These are phyloP conservation scores for Citrus trifoliata DNA, from an alignment of 345 rosid species.

Conservation along the genomic window DNA sequence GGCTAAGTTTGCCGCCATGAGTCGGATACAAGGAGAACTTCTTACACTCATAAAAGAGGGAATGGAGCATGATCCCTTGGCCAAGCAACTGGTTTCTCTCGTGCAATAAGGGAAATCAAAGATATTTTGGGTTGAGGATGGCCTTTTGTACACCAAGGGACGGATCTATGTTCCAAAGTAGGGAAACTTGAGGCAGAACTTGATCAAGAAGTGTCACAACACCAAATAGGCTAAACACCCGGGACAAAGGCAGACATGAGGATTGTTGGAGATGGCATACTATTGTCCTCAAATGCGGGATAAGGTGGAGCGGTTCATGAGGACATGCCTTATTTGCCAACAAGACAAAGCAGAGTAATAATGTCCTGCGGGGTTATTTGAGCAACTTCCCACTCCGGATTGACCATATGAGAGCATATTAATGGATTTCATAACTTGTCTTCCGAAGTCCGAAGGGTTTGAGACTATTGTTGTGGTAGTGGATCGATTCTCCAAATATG, in stretches of 20 bases:
- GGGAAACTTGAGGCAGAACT: not conserved
- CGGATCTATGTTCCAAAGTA: too few species aligned
- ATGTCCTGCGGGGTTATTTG: fast-evolving
- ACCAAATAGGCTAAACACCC: not conserved
- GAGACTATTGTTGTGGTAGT: not conserved
- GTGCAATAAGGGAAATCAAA: too few species aligned
- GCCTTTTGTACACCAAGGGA: too few species aligned
- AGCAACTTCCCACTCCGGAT: not conserved
- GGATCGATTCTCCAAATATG: not conserved
- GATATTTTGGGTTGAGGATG: too few species aligned
- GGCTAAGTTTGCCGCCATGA: not conserved
- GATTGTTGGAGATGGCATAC: too few species aligned
- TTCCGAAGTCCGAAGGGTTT: not conserved
- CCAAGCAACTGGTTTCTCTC: fast-evolving
- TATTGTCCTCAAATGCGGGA: not conserved
- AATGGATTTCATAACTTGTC: not conserved
- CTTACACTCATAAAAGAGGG: fast-evolving
- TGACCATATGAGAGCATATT: not conserved
- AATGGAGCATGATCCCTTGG: not conserved
- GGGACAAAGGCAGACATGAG: fast-evolving
- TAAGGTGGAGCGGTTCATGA: not conserved
- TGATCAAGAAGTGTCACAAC: not conserved
- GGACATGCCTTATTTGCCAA: not conserved
- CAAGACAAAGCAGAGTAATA: not conserved
- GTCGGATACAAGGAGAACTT: not conserved